Conservation (phyloP, 1,284 basidiomycete species). For the Agroathelia rolfsii region DNA sequence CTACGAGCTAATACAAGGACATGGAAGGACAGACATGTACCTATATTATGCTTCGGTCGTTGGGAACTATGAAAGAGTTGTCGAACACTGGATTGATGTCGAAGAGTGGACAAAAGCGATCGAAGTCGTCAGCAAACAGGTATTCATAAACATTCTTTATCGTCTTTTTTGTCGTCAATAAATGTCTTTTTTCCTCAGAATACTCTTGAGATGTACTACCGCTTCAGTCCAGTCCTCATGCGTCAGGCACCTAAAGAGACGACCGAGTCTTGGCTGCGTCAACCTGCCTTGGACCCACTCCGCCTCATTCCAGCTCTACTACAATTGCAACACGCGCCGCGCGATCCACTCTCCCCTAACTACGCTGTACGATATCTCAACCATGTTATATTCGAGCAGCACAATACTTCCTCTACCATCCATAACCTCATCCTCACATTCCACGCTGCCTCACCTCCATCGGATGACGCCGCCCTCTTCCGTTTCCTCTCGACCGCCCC, state of each 20-base stretch:
- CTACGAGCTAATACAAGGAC: slow-evolving; percentile 88
- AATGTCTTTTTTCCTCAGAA: slow-evolving; percentile 43
- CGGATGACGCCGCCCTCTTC: slow-evolving; percentile 75
- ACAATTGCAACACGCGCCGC: slow-evolving; percentile 63
- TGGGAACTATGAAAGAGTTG: slow-evolving; percentile 76
- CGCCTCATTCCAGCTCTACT: slow-evolving; percentile 87
- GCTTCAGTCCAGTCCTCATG: slow-evolving; percentile 83
- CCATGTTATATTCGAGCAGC: slow-evolving; percentile 72
- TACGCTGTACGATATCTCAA: slow-evolving; percentile 87
- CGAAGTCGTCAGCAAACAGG: slow-evolving; percentile 80
- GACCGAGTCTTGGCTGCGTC: slow-evolving; percentile 87
- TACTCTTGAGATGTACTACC: slow-evolving; percentile 86
- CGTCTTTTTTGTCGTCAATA: too few relatives aligned
- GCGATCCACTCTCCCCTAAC: slow-evolving; percentile 63
- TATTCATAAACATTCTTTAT: too few relatives aligned
- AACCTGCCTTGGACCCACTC: slow-evolving; percentile 69
- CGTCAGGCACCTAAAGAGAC: slow-evolving; percentile 81
- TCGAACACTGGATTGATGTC: slow-evolving; percentile 89
- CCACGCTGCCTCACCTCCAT: slow-evolving; percentile 51
- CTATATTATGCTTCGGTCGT: slow-evolving; percentile 82
- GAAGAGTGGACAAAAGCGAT: slow-evolving; percentile 91
- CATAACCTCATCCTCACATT: slow-evolving; percentile 94
- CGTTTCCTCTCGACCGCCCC: slow-evolving; percentile 83
- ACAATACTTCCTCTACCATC: slow-evolving; percentile 77
- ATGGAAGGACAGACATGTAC: slow-evolving; percentile 89